Percentiles rank a stretch among this genome's conserved stretches.
phyloP scores from a whole-genome alignment of 2,329 filamentous ascomycete genomes.

The Tolypocladium pustulatum region DNA sequence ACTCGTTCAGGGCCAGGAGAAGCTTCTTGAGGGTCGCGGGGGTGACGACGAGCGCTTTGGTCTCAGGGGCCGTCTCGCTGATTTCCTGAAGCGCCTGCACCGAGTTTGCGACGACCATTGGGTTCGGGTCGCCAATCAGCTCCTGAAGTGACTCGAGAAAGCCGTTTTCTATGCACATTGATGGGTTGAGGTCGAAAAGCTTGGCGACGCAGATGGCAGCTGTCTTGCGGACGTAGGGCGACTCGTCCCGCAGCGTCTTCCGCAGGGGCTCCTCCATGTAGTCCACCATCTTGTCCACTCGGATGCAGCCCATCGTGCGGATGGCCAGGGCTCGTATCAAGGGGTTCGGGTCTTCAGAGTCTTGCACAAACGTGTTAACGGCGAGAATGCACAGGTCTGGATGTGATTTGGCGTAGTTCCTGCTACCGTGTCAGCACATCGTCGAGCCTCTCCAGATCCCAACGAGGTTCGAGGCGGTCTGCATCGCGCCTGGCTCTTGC shows the following conservation, averaged over 20 bases:
- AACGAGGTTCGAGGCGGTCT: not conserved
- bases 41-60: conserved; percentile 73
- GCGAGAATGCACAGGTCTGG: conserved; percentile 97
- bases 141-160: conserved; percentile 92
- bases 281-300: conserved; percentile 98
- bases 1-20: conserved; percentile 92
- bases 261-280: conserved; percentile 98
- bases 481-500: not conserved
- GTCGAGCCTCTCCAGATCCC: not conserved
- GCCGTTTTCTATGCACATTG: conserved; percentile 91
- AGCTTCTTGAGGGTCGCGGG: conserved; percentile 84
- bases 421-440: conserved; percentile 22
- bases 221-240: conserved; percentile 95
- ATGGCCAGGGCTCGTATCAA: conserved; percentile 91
- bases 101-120: conserved; percentile 97
- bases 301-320: conserved; percentile 95
- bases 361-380: conserved; percentile 98
- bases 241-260: conserved; percentile 94
- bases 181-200: conserved; percentile 87
- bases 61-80: conserved; percentile 80
- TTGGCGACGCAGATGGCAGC: conserved; percentile 97
- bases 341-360: conserved; percentile 96
- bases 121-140: conserved; percentile 92
- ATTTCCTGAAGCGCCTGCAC: conserved; percentile 93
- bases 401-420: conserved; percentile 99